Conservation (phyloP, 1,284 basidiomycete species). For the Cryptococcus maquisensis region DNA sequence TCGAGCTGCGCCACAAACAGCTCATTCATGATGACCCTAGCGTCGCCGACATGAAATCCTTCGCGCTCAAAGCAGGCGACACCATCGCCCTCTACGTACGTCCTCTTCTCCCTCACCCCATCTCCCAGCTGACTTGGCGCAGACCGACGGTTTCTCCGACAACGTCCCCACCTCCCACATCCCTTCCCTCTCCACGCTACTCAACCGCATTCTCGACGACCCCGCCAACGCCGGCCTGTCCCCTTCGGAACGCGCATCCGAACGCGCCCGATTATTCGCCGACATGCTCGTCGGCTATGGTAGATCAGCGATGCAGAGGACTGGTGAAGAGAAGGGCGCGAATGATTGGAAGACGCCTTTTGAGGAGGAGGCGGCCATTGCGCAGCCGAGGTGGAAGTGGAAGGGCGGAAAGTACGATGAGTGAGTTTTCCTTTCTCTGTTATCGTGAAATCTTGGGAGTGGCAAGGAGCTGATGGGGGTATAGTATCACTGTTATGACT, state of each 20-base stretch:
- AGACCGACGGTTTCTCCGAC: constrained; percentile 57
- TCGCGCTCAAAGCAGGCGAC: constrained; percentile 44
- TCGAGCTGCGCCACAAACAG: constrained; percentile 14
- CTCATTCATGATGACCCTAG: constrained; percentile 34
- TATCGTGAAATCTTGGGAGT: background rate
- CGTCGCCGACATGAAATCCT: constrained; percentile 35
- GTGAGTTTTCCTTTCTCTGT: constrained; percentile 28
- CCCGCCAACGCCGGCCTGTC: constrained; percentile 37
- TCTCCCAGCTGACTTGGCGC: background rate
- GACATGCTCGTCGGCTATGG: constrained; percentile 50
- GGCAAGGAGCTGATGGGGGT: background rate
- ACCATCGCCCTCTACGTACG: constrained; percentile 46
- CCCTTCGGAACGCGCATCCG: constrained; percentile 29
- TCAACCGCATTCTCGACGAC: constrained; percentile 27
- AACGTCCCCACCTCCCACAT: constrained; percentile 51
- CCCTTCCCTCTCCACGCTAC: constrained; percentile 22
- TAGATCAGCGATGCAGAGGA: constrained; percentile 45
- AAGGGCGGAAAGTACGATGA: constrained; percentile 53
- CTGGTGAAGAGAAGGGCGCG: constrained; percentile 37
- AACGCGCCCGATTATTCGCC: constrained; percentile 46
- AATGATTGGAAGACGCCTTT: constrained; percentile 46
- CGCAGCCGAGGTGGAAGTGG: constrained; percentile 46
- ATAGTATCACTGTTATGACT: constrained; percentile 43
- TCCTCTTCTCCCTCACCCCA: background rate
- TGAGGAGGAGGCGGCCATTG: constrained; percentile 41